Conservation (phyloP, 257 asterid genomes). For the Jacaranda copaia region DNA sequence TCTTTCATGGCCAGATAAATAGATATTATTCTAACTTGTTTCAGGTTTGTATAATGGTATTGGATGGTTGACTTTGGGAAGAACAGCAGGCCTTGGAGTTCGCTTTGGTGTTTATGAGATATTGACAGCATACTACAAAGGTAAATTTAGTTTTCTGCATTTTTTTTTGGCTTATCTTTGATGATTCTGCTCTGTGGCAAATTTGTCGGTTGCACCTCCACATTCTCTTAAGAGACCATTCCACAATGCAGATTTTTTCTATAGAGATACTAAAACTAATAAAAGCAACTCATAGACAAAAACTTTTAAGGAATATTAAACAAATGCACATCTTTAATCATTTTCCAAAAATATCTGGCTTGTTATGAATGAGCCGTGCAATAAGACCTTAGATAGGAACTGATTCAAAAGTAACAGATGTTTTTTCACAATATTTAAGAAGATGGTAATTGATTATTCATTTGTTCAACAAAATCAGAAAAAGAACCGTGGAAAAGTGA, state of each 20-base stretch:
- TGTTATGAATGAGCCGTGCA: neutral
- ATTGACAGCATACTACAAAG: slow-evolving; percentile 78
- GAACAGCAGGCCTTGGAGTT: slow-evolving; percentile 71
- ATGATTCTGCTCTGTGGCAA: slow-evolving; percentile 13
- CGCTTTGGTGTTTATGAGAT: slow-evolving; percentile 90
- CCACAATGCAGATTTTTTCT: slow-evolving; percentile 6
- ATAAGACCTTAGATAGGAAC: too few species aligned
- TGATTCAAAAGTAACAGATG: too few species aligned
- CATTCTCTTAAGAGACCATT: slow-evolving; percentile 11
- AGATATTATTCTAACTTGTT: slow-evolving; percentile 26
- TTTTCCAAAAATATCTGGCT: neutral
- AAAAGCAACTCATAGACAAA: neutral
- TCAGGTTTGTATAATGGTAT: slow-evolving; percentile 77
- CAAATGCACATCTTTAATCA: neutral
- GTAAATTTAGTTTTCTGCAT: slow-evolving; percentile 38
- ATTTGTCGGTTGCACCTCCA: slow-evolving; percentile 11
- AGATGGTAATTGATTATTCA: too few species aligned
- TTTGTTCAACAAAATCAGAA: too few species aligned
- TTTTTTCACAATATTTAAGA: too few species aligned
- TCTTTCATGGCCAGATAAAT: slow-evolving; percentile 20
- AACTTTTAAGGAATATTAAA: neutral
- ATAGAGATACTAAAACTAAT: neutral
- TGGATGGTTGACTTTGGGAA: slow-evolving; percentile 71
- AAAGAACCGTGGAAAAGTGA: too few species aligned
- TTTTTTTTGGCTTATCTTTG: slow-evolving; percentile 5